Percentiles rank a stretch among this genome's conserved stretches.
Evolutionary conservation across 495 filamentous ascomycete genomes (phyloP).

Genomic region (Tuber microsphaerosporum): DNA sequence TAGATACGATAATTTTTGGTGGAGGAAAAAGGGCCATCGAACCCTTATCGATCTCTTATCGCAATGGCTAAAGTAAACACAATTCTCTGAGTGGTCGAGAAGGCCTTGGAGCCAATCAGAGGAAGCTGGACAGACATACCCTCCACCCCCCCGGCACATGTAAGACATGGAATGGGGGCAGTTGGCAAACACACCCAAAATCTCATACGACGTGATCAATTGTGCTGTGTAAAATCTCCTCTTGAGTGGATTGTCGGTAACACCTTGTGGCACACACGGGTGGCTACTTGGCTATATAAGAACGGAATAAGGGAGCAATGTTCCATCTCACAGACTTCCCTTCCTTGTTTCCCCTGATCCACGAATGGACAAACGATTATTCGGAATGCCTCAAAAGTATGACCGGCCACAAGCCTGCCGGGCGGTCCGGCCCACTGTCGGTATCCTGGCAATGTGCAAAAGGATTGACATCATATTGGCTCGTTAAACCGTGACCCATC

Average conservation of each 20-base stretch:
- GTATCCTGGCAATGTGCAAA: not conserved
- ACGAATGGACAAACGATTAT: not conserved
- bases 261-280: not conserved
- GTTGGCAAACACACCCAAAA: not conserved
- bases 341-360: not conserved
- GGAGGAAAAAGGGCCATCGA: too few relatives aligned
- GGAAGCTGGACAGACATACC: too few relatives aligned
- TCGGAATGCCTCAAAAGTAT: not conserved
- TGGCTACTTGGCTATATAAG: not conserved
- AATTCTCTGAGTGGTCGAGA: too few relatives aligned
- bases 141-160: not conserved
- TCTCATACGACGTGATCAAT: not conserved
- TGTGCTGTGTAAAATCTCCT: not conserved
- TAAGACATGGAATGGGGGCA: not conserved
- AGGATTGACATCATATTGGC: not conserved
- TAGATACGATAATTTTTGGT: too few relatives aligned
- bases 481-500: not conserved
- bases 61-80: too few relatives aligned
- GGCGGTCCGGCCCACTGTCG: not conserved
- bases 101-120: too few relatives aligned
- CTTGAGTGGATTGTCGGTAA: not conserved
- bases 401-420: not conserved
- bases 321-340: not conserved
- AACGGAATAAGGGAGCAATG: not conserved
- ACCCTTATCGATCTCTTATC: too few relatives aligned